Base-by-base conservation (phyloP, 2,329 filamentous ascomycete genomes). In the Cladobotryum protrusum region DNA sequence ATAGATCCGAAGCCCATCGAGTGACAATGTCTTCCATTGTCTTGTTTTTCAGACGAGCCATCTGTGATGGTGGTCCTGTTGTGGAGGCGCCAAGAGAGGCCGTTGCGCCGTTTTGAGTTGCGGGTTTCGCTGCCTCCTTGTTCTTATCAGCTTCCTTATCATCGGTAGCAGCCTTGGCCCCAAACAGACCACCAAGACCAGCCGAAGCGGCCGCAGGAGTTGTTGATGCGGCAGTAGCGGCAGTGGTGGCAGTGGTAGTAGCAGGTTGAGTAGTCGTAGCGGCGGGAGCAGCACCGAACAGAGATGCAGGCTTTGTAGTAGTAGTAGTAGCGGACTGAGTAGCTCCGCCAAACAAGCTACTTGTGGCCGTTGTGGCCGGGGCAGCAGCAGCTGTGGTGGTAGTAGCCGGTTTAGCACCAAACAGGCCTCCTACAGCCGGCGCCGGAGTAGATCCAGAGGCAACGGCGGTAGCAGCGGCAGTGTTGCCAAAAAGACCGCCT, bases 1-100 rank as follows among this genome's bases (percentile, higher is more conserved):
- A 87, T 45, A 99, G 75, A 63, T 97, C 93, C 0, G 90, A 89
- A 2, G 93, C 93, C 93, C 93, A 99, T 32, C 90, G 84, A 4
- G 89, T 96, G 57, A 99, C 90, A 56, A 99, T 96, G 66, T 99
- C 93, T 63, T 99, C 93, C 87, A 99, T 96, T 1, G 92, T 96
- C 73, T 96, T 97, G 70, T 96, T 96, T 75, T 96, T 96, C 35
- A 99, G 76, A 24, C 93, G 86, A 4, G 92, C 93, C 61, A 95
- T 83, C 50, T 90, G 85, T 14, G 93, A 92, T 3, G 85, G 75
- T 1, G 91, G 89, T 0, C 91, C 91, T 33, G 82, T 76, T 3
- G 88, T 95, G 1, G 90, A 95, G 24, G 84, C 82, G 15, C 82
- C 83, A 44, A 92, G 71, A 24, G 64, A 57, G 42, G 65, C 74